Evolutionary conservation across 495 filamentous ascomycete genomes (phyloP).

Genomic region (Rusavskia elegans): DNA sequence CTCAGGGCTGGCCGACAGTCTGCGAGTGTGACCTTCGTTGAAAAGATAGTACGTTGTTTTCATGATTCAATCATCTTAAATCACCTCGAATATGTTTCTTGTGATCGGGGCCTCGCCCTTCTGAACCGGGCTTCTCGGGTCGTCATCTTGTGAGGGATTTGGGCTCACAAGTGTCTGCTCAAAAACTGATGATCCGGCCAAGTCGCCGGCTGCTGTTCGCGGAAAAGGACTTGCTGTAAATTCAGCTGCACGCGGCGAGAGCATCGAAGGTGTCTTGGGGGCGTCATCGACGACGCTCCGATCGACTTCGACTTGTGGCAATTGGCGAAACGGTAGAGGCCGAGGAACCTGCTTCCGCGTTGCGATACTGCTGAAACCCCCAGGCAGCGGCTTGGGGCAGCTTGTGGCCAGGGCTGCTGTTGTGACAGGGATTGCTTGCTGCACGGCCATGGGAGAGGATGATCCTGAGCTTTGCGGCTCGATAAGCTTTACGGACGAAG

Average conservation of each 20-base stretch:
- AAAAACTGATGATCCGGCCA: slow-evolving; percentile 20
- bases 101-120: slow-evolving; percentile 32
- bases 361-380: slow-evolving; percentile 13
- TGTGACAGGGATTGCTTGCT: not conserved
- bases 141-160: slow-evolving; percentile 16
- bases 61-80: slow-evolving; percentile 1
- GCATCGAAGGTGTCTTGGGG: slow-evolving; percentile 22
- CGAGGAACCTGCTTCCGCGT: slow-evolving; percentile 7
- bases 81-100: slow-evolving; percentile 37
- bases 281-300: slow-evolving; percentile 23
- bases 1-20: too few relatives aligned
- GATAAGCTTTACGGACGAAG: not conserved
- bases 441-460: not conserved
- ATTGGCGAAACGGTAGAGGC: slow-evolving; percentile 5
- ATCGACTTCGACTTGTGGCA: slow-evolving; percentile 15
- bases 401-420: not conserved
- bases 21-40: too few relatives aligned
- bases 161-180: slow-evolving; percentile 14
- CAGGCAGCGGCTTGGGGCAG: slow-evolving; percentile 3
- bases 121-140: slow-evolving; percentile 33
- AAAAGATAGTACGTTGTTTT: too few relatives aligned
- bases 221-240: slow-evolving; percentile 27
- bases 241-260: slow-evolving; percentile 33
- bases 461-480: not conserved
- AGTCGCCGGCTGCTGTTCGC: slow-evolving; percentile 20